Evolutionary conservation across 2,329 filamentous ascomycete genomes (phyloP).

Genomic region (Aspergillus latus): DNA sequence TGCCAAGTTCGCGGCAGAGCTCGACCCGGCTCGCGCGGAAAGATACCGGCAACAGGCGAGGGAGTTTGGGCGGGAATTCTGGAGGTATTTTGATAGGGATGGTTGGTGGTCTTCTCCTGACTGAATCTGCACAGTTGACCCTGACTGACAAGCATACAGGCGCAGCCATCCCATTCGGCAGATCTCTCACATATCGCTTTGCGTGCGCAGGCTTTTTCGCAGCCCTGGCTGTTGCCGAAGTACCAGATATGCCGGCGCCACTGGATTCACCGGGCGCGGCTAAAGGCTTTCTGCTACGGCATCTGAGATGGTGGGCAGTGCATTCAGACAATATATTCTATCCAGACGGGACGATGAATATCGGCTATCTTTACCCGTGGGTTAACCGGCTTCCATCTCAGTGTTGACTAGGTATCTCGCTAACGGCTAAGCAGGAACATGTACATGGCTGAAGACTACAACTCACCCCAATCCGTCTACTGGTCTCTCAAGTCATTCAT

Average conservation of each 20-base stretch:
- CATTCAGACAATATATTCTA: constrained; percentile 13
- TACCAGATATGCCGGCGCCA: constrained; percentile 13
- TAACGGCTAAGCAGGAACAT: constrained; percentile 2
- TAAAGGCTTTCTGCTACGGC: constrained; percentile 14
- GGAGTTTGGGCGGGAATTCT: constrained; percentile 17
- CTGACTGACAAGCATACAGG: neutral
- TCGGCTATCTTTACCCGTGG: constrained; percentile 12
- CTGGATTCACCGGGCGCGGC: constrained; percentile 13
- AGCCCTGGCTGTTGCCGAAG: constrained; percentile 15
- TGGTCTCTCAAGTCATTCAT: constrained; percentile 17
- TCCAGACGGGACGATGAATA: constrained; percentile 10
- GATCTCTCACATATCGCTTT: constrained; percentile 19
- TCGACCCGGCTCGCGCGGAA: constrained; percentile 6
- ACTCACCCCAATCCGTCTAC: constrained; percentile 20
- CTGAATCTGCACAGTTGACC: neutral
- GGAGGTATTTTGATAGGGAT: constrained; percentile 17
- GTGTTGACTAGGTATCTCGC: too few relatives aligned
- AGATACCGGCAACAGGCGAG: constrained; percentile 15
- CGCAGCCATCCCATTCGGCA: constrained; percentile 9
- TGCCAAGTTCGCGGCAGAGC: constrained; percentile 10
- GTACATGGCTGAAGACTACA: constrained; percentile 20
- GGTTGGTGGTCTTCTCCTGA: constrained; percentile 1
- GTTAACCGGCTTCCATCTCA: neutral
- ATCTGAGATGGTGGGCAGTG: constrained; percentile 17
- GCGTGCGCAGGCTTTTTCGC: constrained; percentile 20